Percentiles rank a stretch among this genome's conserved stretches.
Evolutionary conservation across 176 grass and related monocot genomes (phyloP).

Genomic region (Bothriochloa decipiens): DNA sequence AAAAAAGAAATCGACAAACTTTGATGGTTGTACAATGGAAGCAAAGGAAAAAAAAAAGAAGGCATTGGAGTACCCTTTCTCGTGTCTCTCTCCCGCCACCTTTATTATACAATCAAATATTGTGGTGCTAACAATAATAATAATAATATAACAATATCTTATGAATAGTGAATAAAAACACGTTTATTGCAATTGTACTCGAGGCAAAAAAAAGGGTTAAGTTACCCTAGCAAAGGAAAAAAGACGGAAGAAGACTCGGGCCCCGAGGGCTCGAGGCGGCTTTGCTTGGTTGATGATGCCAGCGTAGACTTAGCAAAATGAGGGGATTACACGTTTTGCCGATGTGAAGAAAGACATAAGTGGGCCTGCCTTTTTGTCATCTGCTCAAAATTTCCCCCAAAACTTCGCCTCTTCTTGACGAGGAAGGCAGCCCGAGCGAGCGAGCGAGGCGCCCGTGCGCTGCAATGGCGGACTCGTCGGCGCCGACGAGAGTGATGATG

Average conservation of each 20-base stretch:
- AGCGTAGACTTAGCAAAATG: slow-evolving; percentile 22
- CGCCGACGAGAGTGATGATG: slow-evolving; percentile 79
- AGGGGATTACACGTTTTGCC: neutral
- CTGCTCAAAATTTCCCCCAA: slow-evolving; percentile 35
- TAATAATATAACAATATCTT: too few species aligned
- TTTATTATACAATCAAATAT: too few species aligned
- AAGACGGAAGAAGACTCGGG: neutral
- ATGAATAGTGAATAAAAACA: too few species aligned
- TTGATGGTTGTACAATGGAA: too few species aligned
- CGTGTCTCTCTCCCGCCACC: too few species aligned
- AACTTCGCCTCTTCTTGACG: slow-evolving; percentile 42
- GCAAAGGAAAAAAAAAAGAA: too few species aligned
- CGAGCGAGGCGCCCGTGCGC: slow-evolving; percentile 14
- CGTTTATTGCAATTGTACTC: too few species aligned
- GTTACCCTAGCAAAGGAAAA: neutral
- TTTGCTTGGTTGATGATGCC: neutral
- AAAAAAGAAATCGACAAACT: too few species aligned
- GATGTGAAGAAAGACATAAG: slow-evolving; percentile 15
- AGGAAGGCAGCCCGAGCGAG: slow-evolving; percentile 37
- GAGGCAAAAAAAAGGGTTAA: too few species aligned
- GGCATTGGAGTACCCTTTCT: too few species aligned
- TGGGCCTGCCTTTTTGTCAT: neutral
- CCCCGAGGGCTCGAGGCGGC: neutral
- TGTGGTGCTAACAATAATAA: too few species aligned
- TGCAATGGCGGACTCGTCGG: slow-evolving; percentile 53